These are phyloP conservation scores for Taphrina communis DNA, from an alignment of 1,139 yeast genomes.

Conservation along the genomic window DNA sequence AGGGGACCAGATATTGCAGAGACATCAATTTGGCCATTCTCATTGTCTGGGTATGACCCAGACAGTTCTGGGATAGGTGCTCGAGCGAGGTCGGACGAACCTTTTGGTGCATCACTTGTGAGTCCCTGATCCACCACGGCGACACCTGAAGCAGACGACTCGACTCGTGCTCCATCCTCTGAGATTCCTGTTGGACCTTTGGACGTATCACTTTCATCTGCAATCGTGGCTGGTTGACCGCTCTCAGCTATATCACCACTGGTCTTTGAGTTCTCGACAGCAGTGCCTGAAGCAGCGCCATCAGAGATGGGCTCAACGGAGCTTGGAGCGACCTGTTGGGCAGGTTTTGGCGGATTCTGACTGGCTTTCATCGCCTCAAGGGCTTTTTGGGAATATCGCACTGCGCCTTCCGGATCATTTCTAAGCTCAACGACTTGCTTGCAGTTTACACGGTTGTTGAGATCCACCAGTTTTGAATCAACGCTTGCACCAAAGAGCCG, in stretches of 20 bases:
- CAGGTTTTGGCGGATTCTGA: not conserved
- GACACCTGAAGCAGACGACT: not conserved
- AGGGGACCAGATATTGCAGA: constrained; percentile 34
- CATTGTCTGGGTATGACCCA: not conserved
- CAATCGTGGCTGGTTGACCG: not conserved
- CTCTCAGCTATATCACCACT: not conserved
- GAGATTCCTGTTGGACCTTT: not conserved
- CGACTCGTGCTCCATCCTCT: not conserved
- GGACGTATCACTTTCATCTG: not conserved
- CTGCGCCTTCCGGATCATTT: constrained; percentile 33
- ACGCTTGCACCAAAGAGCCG: constrained; percentile 14
- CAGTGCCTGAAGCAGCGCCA: constrained; percentile 13
- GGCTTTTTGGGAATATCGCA: constrained; percentile 25
- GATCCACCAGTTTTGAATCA: constrained; percentile 29
- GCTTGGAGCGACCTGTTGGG: constrained; percentile 6
- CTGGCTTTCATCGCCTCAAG: constrained; percentile 4
- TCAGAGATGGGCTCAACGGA: not conserved
- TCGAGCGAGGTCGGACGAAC: not conserved
- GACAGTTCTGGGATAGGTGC: constrained; percentile 5
- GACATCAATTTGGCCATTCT: constrained; percentile 14
- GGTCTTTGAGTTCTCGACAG: not conserved
- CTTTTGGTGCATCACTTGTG: not conserved
- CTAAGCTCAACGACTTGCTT: constrained; percentile 26
- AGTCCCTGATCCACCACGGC: too few species aligned
- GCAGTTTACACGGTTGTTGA: constrained; percentile 27